Base-by-base conservation (phyloP, 1,284 basidiomycete species). In the Lignosus rhinocerotis region DNA sequence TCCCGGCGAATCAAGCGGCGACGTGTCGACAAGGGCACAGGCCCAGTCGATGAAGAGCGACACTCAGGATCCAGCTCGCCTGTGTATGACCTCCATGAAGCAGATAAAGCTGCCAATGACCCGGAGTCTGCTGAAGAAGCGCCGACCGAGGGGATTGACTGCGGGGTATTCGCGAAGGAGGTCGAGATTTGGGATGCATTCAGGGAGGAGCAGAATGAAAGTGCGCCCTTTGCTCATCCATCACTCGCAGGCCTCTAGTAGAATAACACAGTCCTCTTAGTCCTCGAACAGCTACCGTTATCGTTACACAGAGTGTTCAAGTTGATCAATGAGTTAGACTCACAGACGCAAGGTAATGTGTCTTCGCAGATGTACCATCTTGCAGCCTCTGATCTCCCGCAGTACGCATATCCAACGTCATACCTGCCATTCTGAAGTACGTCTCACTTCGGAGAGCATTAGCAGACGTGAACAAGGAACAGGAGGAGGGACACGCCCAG, bases 281-380 rank as follows among this genome's bases (percentile, higher is more conserved):
- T 90, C 53, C 83, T 94, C 54, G 94, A 96, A 67, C 93, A 95
- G 72, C 74, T 96, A 6, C 94, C 94, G 2, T 75, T 96, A 58
- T 91, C 92, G 53, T 72, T 96, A 53, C 89, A 93, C 68, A 80
- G 94, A 39, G 88, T 92, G 58, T 90, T 89, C 72, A 79, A 85
- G 21, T 77, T 96, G 36, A 81, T 95, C 68, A 78, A 82, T n/a
- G 93, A 96, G 72, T 75, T 95, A 32, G 94, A 96, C 66, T 79
- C 85, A 60, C 90, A 93, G 69, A 80, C 84, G 53, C 73, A 82
- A 52, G 76, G 92, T 92, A 64, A 19, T 63, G 83, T 56, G 16
- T 58, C 43, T 31, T 32, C 7, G n/a, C n/a, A 1, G 4, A 5
- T 19, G 14, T 19, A 17, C 19, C 6, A 11, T 16, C 30, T 14